phyloP scores from a whole-genome alignment of 2,329 filamentous ascomycete genomes.

The Penicillium glabrum region DNA sequence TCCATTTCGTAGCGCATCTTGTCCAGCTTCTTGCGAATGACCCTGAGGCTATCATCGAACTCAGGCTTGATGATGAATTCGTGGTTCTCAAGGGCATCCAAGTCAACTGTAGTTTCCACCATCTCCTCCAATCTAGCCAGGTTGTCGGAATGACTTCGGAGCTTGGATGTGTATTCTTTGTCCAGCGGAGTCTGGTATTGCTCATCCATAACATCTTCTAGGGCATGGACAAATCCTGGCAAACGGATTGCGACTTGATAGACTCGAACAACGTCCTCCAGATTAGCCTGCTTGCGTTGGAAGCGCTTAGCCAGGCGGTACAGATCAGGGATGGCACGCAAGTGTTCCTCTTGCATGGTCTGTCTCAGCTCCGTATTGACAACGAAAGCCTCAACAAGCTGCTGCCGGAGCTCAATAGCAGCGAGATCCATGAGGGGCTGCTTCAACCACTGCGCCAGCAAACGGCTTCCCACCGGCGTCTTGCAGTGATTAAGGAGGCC shows the following conservation, averaged over 20 bases:
- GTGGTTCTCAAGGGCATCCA: conserved; percentile 92
- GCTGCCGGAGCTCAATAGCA: conserved; percentile 88
- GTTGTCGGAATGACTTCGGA: conserved; percentile 73
- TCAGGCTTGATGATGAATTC: conserved; percentile 99
- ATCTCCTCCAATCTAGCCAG: conserved; percentile 90
- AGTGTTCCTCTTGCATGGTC: conserved; percentile 94
- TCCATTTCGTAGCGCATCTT: conserved; percentile 80
- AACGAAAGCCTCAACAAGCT: conserved; percentile 92
- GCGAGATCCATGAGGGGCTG: conserved; percentile 89
- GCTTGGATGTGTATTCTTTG: conserved; percentile 78
- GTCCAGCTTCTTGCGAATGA: conserved; percentile 90
- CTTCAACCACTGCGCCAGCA: conserved; percentile 95
- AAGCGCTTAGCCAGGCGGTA: conserved; percentile 94
- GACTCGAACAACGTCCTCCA: conserved; percentile 92
- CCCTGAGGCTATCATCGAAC: conserved; percentile 83
- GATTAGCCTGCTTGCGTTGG: conserved; percentile 82
- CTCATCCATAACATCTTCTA: conserved; percentile 95
- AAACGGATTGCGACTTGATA: conserved; percentile 94
- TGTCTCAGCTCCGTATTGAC: conserved; percentile 90
- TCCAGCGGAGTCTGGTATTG: conserved; percentile 85
- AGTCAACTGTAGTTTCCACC: conserved; percentile 96
- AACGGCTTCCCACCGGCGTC: conserved; percentile 84
- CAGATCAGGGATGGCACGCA: conserved; percentile 88
- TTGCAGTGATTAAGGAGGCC: conserved; percentile 97
- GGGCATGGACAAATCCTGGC: conserved; percentile 82